A percentile compares a stretch with the other conserved stretches of the same genome.
These are phyloP conservation scores for Vaccinium macrocarpon DNA, from an alignment of 148 eudicot species.

Conservation along the genomic window DNA sequence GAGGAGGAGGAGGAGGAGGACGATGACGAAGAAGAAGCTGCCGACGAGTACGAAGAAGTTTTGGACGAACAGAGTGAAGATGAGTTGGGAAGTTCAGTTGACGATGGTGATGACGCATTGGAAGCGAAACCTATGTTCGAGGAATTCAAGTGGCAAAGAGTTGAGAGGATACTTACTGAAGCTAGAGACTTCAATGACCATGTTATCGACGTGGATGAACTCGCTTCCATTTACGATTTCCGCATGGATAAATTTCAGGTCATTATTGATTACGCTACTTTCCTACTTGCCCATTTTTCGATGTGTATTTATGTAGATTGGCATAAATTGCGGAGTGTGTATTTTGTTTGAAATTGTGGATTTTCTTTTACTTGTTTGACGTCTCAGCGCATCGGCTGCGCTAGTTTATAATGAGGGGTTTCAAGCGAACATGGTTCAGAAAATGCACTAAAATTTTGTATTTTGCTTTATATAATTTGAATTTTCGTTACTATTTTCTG, in stretches of 20 bases:
- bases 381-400: conserved; percentile 49
- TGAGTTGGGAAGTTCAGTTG: conserved; percentile 29
- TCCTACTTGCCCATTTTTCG: background rate
- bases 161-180: conserved; percentile 64
- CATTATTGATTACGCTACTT: too few species aligned
- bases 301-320: background rate
- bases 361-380: background rate
- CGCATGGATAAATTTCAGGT: conserved; percentile 96
- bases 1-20: conserved; percentile 27
- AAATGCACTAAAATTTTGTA: background rate
- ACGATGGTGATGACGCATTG: background rate
- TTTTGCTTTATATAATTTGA: background rate
- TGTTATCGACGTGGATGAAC: conserved; percentile 75
- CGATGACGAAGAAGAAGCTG: conserved; percentile 53
- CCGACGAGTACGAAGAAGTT: conserved; percentile 53
- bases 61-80: conserved; percentile 32
- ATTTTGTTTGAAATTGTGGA: background rate
- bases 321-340: background rate
- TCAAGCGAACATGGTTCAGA: background rate
- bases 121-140: conserved; percentile 39
- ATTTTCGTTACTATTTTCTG: background rate
- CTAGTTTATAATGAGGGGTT: background rate
- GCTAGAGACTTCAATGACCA: conserved; percentile 70
- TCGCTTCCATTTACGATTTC: conserved; percentile 72
- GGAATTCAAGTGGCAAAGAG: conserved; percentile 68